Conservation (phyloP, 495 filamentous ascomycete species). For the Lepraria neglecta region DNA sequence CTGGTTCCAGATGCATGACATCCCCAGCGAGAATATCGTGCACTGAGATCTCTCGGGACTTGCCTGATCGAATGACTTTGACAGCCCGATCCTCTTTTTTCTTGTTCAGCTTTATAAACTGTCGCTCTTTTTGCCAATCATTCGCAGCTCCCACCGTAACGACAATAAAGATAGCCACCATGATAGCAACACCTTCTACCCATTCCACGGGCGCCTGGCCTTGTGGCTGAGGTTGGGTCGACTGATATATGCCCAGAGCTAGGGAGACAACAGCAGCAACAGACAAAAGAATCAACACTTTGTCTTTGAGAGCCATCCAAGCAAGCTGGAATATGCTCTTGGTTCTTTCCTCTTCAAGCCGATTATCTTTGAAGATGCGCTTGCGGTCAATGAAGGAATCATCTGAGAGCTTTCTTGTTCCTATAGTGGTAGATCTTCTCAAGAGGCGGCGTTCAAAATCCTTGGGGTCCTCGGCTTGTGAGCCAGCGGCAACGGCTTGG, state of each 20-base stretch:
- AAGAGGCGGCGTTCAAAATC: slow-evolving; percentile 22
- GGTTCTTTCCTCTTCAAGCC: slow-evolving; percentile 62
- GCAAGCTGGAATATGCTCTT: slow-evolving; percentile 67
- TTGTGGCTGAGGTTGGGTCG: slow-evolving; percentile 38
- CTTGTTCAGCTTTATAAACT: slow-evolving; percentile 63
- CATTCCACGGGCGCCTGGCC: slow-evolving; percentile 61
- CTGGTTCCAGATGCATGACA: slow-evolving; percentile 76
- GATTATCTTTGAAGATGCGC: slow-evolving; percentile 64
- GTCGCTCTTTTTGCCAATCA: slow-evolving; percentile 68
- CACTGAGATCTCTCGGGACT: slow-evolving; percentile 68
- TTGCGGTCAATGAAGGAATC: slow-evolving; percentile 54
- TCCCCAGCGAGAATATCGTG: slow-evolving; percentile 80
- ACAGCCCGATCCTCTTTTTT: slow-evolving; percentile 66
- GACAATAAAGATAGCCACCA: slow-evolving; percentile 63
- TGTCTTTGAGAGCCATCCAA: slow-evolving; percentile 81
- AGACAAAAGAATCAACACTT: slow-evolving; percentile 72
- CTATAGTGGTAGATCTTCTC: slow-evolving; percentile 31
- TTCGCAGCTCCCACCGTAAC: slow-evolving; percentile 62
- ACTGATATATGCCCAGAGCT: slow-evolving; percentile 70
- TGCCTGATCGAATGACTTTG: slow-evolving; percentile 71
- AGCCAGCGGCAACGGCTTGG: slow-evolving; percentile 43
- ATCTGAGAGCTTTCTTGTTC: slow-evolving; percentile 29
- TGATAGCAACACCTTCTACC: slow-evolving; percentile 70
- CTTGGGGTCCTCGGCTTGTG: slow-evolving; percentile 32
- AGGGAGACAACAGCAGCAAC: slow-evolving; percentile 75